Conservation (phyloP, 306 rosid species). For the Glycine tomentella region DNA sequence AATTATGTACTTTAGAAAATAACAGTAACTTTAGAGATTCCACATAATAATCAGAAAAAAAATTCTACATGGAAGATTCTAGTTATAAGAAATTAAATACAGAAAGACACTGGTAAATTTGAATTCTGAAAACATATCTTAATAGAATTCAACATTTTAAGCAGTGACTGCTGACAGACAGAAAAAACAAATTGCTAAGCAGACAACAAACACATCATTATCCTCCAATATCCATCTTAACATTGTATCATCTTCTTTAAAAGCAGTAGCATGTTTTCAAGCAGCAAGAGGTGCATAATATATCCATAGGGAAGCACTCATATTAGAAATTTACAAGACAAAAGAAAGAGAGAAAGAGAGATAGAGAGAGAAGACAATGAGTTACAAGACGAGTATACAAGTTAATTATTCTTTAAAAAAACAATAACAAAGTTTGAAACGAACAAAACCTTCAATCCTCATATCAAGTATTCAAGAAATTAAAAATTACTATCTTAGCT, state of each 20-base stretch:
- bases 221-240: conserved; percentile 29
- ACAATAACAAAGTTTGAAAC: neutral
- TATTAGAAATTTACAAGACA: conserved; percentile 6
- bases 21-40: conserved; percentile 16
- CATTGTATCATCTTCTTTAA: conserved; percentile 15
- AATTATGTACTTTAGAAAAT: conserved; percentile 16
- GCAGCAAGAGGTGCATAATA: conserved; percentile 13
- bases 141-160: conserved; percentile 30
- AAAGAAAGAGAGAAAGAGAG: too few relatives aligned
- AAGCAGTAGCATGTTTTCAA: conserved; percentile 9
- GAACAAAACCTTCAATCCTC: neutral
- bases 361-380: neutral
- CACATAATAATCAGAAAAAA: neutral
- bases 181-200: neutral
- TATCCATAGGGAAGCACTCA: neutral
- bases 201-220: conserved; percentile 31
- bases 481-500: neutral
- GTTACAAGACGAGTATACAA: neutral
- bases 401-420: neutral
- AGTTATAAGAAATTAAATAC: conserved; percentile 8
- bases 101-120: conserved; percentile 1
- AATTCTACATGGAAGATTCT: neutral
- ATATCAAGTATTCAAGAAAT: conserved; percentile 13
- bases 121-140: neutral
- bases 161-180: conserved; percentile 20